Base-by-base conservation (phyloP, 2,329 filamentous ascomycete genomes). In the Aurifilum marmelostoma region DNA sequence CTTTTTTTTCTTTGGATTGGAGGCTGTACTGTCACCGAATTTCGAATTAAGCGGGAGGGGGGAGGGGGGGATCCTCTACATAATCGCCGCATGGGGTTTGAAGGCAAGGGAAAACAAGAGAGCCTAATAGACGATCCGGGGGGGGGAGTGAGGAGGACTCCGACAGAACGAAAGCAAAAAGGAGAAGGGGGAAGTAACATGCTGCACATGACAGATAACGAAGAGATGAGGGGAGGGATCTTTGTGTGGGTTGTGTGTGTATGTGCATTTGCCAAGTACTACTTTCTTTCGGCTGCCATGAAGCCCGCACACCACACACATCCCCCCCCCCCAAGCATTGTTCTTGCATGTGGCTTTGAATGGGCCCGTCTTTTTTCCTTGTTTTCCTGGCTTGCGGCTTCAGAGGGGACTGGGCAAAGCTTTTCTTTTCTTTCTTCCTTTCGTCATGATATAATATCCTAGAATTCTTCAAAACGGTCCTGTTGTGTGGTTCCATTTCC, bases 1-100 rank as follows among this genome's bases (percentile, higher is more conserved):
- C n/a, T n/a, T n/a, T n/a, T n/a, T 29, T n/a, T 50, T 18, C 34
- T 9, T 5, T n/a, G 50, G 16, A 27, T 50, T 32, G 41, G 43
- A 50, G 18, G n/a, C 43, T 64, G 34, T 67, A 50, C n/a, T n/a
- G n/a, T n/a, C n/a, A n/a, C n/a, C n/a, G 34, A 24, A 54, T 29
- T 50, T 50, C 60, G n/a, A 34, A 18, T 34, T 18, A 1, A 34
- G 27, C 12, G 47, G 47, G 47, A 24, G 8, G 47, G 47, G 50
- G 12, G 50, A 2, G 3, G n/a, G 8, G 24, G 11, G 52, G 52
- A 29, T 6, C 24, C 9, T 29, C 24, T n/a, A 56, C 43, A 47
- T 47, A 8, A n/a, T 18, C 43, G 21, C 43, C 21, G 43, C 41
- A 47, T 21, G 41, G 18, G 16, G 8, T 43, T 2, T n/a, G 9